phyloP scores from a whole-genome alignment of 768 basidiomycete genomes.

The Agrocybe chaxingu region DNA sequence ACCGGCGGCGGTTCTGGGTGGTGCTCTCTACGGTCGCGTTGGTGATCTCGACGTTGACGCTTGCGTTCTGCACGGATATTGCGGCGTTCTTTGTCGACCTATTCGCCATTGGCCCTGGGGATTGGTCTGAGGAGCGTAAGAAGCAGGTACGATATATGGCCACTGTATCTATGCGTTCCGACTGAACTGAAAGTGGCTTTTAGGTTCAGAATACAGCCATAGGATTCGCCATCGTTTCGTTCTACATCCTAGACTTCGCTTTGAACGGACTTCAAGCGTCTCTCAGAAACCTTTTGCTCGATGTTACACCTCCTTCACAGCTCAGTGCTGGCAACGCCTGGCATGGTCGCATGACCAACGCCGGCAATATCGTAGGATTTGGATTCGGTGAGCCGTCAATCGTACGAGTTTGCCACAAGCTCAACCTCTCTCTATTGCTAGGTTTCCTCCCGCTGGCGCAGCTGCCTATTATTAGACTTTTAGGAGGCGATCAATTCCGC shows the following conservation, averaged over 20 bases:
- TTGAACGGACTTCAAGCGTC: constrained; percentile 94
- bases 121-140: constrained; percentile 80
- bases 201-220: constrained; percentile 75
- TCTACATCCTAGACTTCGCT: constrained; percentile 96
- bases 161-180: background rate
- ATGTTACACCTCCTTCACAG: constrained; percentile 85
- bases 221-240: constrained; percentile 80
- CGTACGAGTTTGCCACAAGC: background rate
- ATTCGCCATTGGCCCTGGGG: constrained; percentile 70
- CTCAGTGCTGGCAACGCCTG: constrained; percentile 95
- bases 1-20: constrained; percentile 91
- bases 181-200: background rate
- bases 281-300: constrained; percentile 88
- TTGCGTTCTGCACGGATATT: constrained; percentile 80
- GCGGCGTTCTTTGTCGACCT: constrained; percentile 77
- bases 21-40: constrained; percentile 82
- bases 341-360: constrained; percentile 94
- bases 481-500: constrained; percentile 93
- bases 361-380: constrained; percentile 95
- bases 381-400: constrained; percentile 63
- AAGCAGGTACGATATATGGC: constrained; percentile 46
- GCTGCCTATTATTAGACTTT: constrained; percentile 70
- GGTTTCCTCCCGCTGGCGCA: constrained; percentile 87
- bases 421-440: constrained; percentile 17
- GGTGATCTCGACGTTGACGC: constrained; percentile 67